phyloP scores from a whole-genome alignment of 305 asterid genomes.

The Fraxinus angustifolia region DNA sequence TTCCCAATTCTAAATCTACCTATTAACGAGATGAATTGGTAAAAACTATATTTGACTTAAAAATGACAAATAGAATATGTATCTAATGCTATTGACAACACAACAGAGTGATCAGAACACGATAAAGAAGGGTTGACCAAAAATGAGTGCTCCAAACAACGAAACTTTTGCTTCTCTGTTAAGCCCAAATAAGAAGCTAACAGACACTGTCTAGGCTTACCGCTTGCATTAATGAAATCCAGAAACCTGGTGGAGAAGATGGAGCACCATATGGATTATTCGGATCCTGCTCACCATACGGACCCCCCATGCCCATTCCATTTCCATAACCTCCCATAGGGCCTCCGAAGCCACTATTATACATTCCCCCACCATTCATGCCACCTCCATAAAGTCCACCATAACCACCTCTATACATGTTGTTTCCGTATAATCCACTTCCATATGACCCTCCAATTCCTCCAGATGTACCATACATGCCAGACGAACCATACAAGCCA shows the following conservation, averaged over 20 bases:
- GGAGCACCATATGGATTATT: constrained; percentile 88
- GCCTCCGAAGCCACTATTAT: constrained; percentile 66
- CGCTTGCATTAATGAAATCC: constrained; percentile 92
- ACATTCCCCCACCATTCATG: constrained; percentile 68
- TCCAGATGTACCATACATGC: constrained; percentile 48
- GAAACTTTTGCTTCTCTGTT: not conserved
- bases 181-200: not conserved
- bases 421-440: constrained; percentile 82
- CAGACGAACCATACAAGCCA: constrained; percentile 43
- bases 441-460: constrained; percentile 67
- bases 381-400: constrained; percentile 77
- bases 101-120: not conserved
- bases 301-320: constrained; percentile 89
- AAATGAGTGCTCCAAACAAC: not conserved
- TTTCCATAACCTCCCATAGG: constrained; percentile 77
- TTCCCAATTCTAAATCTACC: not conserved
- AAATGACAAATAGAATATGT: constrained; percentile 5
- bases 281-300: constrained; percentile 75
- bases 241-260: constrained; percentile 80
- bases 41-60: constrained; percentile 7
- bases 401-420: constrained; percentile 85
- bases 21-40: constrained; percentile 5
- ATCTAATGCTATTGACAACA: constrained; percentile 12
- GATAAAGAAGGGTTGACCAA: not conserved
- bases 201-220: constrained; percentile 38